Base-by-base conservation (phyloP, 2,329 filamentous ascomycete genomes). In the Epichloe sibirici region DNA sequence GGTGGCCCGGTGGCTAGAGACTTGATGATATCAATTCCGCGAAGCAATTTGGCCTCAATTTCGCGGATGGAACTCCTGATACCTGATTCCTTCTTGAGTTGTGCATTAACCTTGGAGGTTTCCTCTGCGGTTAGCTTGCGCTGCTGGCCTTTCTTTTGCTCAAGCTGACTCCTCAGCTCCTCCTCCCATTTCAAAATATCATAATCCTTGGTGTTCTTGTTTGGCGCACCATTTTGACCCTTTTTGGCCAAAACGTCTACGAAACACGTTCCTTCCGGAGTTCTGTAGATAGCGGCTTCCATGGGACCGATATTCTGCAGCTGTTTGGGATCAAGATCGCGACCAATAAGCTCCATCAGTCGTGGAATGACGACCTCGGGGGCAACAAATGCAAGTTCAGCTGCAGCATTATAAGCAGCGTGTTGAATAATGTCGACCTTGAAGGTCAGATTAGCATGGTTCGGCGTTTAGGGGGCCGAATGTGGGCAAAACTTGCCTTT, bases 101-200 rank as follows among this genome's bases (percentile, higher is more conserved):
- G 93, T 6, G 88, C 85, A 50, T 93, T 91, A 53, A 97, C 87
- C 68, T 95, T 97, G 34, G 85, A 80, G 58, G 85, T 85, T 62
- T 98, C 91, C 38, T 97, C 93, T 0, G 88, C 71, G 0, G 88
- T 93, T 9, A 97, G 80, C 69, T 96, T 98, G 72, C 90, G 91
- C 61, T 89, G 82, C 55, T 87, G 81, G 1, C 91, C 91, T 67
- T 91, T 95, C 74, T 97, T 98, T 64, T 88, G 78, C n/a, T 90
- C 90, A 42, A 98, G 71, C 61, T 96, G 89, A 40, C 82, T 78
- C 53, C 90, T 79, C 7, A 98, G 76, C 57, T 98, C 93, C 65
- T 91, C 86, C 68, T 98, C 93, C 93, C 94, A 98, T 68, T 95
- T 96, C 42, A 96, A 70, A 1, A 89, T 94, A 61, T 98, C 89